Base-by-base conservation (phyloP, 345 rosid genomes). In the Bruguiera sexangula region DNA sequence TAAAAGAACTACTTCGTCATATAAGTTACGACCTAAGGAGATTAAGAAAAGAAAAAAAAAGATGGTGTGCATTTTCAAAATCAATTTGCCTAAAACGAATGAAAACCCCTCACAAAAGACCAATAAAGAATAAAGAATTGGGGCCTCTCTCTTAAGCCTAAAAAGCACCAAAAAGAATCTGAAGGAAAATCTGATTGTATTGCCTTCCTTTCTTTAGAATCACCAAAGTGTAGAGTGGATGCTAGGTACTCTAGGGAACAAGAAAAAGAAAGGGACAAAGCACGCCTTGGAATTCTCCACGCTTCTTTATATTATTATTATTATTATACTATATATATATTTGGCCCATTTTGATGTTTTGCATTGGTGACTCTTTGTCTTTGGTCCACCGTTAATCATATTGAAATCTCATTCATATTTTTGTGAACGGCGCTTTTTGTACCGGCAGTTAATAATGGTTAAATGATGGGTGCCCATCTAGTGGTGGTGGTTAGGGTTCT, bases 221-320 rank as follows among this genome's bases (percentile, higher is more conserved):
- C 60, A 52, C 13, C 52, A n/a, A 37, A 24, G 37, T 55, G 20
- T 39, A 5, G 16, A 18, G 50, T 11, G 19, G 50, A 43, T 43
- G 15, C 50, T 8, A 26, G 5, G 50, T 16, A 69, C 67, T 54
- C 51, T 32, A 62, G 77, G 68, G 26, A 75, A 15, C 60, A 56
- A 32, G 72, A 37, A 29, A 68, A 74, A 66, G 65, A 4, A 62
- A 67, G 69, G 16, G 51, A 46, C 75, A 62, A 34, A 34, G 65
- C 73, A 71, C 67, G 78, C 76, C 78, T 71, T 80, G 65, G 77
- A 76, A 64, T 77, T 79, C 68, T 70, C 68, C 76, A 30, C 46
- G 76, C 59, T 63, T 43, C 16, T 43, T 27, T 27, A 1, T 27
- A 27, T 27, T 27, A 27, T 43, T 27, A 1, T 27, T 27, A 27